A percentile compares a stretch with the other conserved stretches of the same genome.
These are phyloP conservation scores for Selaginella tamariscina DNA, from an alignment of 75 land plant species.

Conservation along the genomic window DNA sequence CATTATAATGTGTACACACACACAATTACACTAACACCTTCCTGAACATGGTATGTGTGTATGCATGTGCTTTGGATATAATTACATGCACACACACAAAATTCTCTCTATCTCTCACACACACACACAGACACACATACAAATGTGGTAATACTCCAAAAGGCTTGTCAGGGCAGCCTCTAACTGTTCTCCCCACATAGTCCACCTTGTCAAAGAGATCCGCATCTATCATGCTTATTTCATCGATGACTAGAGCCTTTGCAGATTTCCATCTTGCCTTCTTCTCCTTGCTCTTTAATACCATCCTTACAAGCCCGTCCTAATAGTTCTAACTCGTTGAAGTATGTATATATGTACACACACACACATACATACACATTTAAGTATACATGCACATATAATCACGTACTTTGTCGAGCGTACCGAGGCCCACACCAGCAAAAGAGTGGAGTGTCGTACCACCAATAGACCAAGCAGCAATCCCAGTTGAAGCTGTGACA, in stretches of 20 bases:
- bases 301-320: not conserved
- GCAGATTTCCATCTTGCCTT: not conserved
- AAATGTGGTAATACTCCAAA: too few species aligned
- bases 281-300: not conserved
- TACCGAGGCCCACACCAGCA: slow-evolving; percentile 4
- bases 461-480: slow-evolving; percentile 5
- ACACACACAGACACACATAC: too few species aligned
- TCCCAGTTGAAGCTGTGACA: slow-evolving; percentile 6
- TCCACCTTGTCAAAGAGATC: slow-evolving; percentile 10
- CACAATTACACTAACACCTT: too few species aligned
- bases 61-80: too few species aligned
- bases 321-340: too few species aligned
- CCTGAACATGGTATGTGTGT: too few species aligned
- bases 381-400: too few species aligned
- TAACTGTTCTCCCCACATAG: not conserved
- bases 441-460: not conserved
- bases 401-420: not conserved
- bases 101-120: too few species aligned
- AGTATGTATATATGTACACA: too few species aligned
- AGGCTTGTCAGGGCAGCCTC: not conserved
- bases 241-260: not conserved
- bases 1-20: too few species aligned
- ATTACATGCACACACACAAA: too few species aligned
- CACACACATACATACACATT: too few species aligned
- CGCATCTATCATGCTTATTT: slow-evolving; percentile 11